Conservation (phyloP, 2,329 filamentous ascomycete species). For the Truncatella angustata region DNA sequence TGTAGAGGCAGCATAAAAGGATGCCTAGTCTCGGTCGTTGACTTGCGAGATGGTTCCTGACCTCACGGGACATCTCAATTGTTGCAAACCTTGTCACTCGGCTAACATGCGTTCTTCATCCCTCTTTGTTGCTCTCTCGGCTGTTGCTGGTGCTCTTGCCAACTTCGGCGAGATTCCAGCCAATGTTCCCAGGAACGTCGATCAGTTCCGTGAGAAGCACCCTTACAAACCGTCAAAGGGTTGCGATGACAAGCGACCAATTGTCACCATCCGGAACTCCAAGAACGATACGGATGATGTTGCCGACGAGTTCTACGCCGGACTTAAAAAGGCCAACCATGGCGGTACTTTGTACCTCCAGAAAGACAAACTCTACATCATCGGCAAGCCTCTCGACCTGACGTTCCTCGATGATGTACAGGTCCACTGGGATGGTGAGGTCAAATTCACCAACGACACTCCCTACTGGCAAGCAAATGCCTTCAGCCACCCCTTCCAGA, state of each 20-base stretch:
- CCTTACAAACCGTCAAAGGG: constrained; percentile 28
- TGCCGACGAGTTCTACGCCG: constrained; percentile 52
- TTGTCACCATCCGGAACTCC: constrained; percentile 51
- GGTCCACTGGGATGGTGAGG: constrained; percentile 56
- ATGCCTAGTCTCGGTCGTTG: neutral
- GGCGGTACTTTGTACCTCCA: constrained; percentile 56
- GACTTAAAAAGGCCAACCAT: constrained; percentile 54
- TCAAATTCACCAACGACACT: constrained; percentile 44
- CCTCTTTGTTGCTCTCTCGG: constrained; percentile 19
- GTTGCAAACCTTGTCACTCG: neutral
- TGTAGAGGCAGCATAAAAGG: neutral
- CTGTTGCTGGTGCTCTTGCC: constrained; percentile 21
- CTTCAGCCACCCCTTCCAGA: constrained; percentile 40
- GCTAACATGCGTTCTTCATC: constrained; percentile 22
- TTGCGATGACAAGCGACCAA: constrained; percentile 20
- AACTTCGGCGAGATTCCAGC: constrained; percentile 26
- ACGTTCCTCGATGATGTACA: constrained; percentile 58
- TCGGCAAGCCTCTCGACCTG: constrained; percentile 57
- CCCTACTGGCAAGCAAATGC: constrained; percentile 41
- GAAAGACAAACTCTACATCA: constrained; percentile 52
- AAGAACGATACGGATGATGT: constrained; percentile 54
- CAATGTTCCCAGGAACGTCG: constrained; percentile 31
- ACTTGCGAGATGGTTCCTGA: neutral
- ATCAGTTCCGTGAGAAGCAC: constrained; percentile 37
- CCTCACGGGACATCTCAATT: neutral